A percentile compares a stretch with the other conserved stretches of the same genome.
Conservation (phyloP, 495 filamentous ascomycete species). For the Tuber brumale region DNA sequence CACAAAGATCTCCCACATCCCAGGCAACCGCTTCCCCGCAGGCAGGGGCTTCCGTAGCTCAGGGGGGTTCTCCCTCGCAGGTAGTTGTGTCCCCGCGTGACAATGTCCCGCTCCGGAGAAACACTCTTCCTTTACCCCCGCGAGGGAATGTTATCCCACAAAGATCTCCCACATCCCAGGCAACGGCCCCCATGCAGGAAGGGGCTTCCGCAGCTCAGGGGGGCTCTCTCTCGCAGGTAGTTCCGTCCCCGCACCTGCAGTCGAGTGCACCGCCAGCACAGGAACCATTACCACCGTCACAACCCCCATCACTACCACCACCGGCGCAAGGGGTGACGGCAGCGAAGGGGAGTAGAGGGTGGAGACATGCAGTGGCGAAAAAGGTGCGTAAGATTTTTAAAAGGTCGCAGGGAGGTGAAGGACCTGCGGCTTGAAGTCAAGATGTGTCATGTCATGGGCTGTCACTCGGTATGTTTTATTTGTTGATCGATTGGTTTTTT, state of each 20-base stretch:
- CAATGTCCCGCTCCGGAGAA: not conserved
- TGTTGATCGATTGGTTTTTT: not conserved
- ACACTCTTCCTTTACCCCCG: not conserved
- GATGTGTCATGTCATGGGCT: not conserved
- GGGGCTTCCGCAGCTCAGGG: too few relatives aligned
- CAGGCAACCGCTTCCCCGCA: too few relatives aligned
- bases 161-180: not conserved
- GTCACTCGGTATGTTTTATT: not conserved
- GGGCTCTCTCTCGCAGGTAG: too few relatives aligned
- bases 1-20: not conserved
- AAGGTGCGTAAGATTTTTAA: not conserved
- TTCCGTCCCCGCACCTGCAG: not conserved
- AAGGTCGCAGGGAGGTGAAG: not conserved
- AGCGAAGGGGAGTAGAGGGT: not conserved
- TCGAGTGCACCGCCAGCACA: not conserved
- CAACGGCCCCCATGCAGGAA: too few relatives aligned
- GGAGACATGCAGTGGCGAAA: not conserved
- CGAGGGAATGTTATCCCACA: not conserved
- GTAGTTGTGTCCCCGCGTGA: not conserved
- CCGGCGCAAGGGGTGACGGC: not conserved
- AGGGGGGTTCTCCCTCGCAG: too few relatives aligned
- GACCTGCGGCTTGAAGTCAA: not conserved
- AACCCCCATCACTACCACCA: too few relatives aligned
- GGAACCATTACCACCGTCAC: too few relatives aligned
- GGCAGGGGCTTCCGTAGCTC: too few relatives aligned